phyloP scores from a whole-genome alignment of 768 basidiomycete species.

The Serendipita sp. region DNA sequence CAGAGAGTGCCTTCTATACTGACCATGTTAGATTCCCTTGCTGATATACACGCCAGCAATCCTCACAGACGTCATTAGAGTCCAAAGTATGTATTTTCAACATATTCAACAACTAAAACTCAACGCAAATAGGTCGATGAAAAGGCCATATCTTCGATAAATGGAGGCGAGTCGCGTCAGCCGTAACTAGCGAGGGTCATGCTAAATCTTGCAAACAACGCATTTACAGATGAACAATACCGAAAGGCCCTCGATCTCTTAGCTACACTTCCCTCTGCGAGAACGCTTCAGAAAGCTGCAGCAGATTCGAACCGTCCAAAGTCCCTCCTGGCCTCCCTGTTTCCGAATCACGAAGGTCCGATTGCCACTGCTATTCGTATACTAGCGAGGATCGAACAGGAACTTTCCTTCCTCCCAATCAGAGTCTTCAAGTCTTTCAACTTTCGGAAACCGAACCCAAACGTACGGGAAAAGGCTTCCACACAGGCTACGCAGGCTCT shows the following conservation, averaged over 20 bases:
- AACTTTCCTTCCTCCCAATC: constrained; percentile 34
- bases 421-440: constrained; percentile 3
- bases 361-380: constrained; percentile 56
- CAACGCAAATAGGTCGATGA: not conserved
- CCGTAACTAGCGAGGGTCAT: not conserved
- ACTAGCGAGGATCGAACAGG: constrained; percentile 45
- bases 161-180: not conserved
- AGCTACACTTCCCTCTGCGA: not conserved
- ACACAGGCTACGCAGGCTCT: constrained; percentile 67
- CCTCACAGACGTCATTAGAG: not conserved
- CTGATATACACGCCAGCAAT: too few species aligned
- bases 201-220: not conserved
- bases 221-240: constrained; percentile 1
- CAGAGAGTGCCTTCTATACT: constrained; percentile 48
- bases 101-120: not conserved
- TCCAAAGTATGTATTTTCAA: not conserved
- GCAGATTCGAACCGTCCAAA: not conserved
- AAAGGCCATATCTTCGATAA: not conserved
- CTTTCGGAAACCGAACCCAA: constrained; percentile 6
- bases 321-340: constrained; percentile 10
- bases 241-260: not conserved
- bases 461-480: constrained; percentile 36
- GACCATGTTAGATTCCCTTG: constrained; percentile 26
- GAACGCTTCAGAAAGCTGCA: not conserved
- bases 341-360: constrained; percentile 24